Evolutionary conservation across 176 grass and related monocot genomes (phyloP).

Genomic region (Oryza rufipogon): DNA sequence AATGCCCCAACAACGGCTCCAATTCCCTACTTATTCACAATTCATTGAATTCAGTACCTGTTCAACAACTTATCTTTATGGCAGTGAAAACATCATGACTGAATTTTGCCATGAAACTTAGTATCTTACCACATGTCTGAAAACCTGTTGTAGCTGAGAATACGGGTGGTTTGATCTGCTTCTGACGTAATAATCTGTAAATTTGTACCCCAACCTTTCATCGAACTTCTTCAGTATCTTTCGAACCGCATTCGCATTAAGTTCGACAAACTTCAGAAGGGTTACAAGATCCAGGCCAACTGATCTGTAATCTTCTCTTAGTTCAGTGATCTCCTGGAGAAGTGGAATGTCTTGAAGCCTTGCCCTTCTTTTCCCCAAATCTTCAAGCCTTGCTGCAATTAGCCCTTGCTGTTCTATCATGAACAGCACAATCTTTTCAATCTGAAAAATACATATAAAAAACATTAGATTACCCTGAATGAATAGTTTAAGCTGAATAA

Average conservation of each 20-base stretch:
- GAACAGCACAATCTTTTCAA: slow-evolving; percentile 63
- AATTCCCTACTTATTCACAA: slow-evolving; percentile 42
- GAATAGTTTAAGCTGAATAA: background rate
- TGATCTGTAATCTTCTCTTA: slow-evolving; percentile 47
- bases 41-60: background rate
- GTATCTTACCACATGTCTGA: slow-evolving; percentile 54
- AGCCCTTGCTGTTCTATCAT: slow-evolving; percentile 65
- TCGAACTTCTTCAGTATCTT: slow-evolving; percentile 72
- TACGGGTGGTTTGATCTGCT: slow-evolving; percentile 58
- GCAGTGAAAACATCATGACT: no score
- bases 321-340: slow-evolving; percentile 45
- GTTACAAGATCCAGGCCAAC: slow-evolving; percentile 53
- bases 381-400: slow-evolving; percentile 54
- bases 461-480: background rate
- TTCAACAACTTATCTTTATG: background rate
- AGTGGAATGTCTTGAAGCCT: slow-evolving; percentile 43
- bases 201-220: slow-evolving; percentile 49
- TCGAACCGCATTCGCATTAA: slow-evolving; percentile 55
- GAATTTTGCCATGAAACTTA: slow-evolving; percentile 6
- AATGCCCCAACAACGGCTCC: slow-evolving; percentile 61
- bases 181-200: slow-evolving; percentile 58
- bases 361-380: slow-evolving; percentile 36
- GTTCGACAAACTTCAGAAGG: slow-evolving; percentile 58
- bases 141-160: slow-evolving; percentile 65
- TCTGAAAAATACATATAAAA: slow-evolving; percentile 15